These are phyloP conservation scores for Polyplosphaeria fusca DNA, from an alignment of 495 filamentous ascomycete species.

Conservation along the genomic window DNA sequence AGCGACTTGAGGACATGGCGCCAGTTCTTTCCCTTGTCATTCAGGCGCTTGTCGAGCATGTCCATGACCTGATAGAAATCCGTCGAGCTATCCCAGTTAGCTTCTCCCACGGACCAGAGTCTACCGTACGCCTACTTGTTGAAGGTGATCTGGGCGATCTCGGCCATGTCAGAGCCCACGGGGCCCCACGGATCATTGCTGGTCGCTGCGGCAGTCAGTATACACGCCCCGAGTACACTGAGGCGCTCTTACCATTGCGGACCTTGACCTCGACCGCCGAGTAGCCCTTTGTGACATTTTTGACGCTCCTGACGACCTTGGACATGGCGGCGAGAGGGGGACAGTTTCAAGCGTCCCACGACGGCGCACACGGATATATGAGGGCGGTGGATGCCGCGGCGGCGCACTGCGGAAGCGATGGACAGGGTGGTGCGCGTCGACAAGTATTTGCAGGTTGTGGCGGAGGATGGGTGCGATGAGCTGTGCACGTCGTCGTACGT, in stretches of 20 bases:
- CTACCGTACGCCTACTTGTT: constrained; percentile 62
- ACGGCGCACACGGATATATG: background rate
- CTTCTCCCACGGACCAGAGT: background rate
- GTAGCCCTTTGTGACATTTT: constrained; percentile 99
- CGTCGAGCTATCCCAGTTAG: constrained; percentile 61
- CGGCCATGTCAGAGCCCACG: constrained; percentile 96
- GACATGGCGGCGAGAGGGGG: constrained; percentile 64
- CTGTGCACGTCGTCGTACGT: constrained; percentile 15
- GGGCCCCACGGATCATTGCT: constrained; percentile 99
- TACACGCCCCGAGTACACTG: background rate
- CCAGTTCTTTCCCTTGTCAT: constrained; percentile 99
- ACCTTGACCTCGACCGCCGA: constrained; percentile 97
- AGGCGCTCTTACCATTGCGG: constrained; percentile 64
- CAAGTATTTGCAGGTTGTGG: background rate
- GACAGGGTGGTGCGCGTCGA: background rate
- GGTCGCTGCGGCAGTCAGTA: constrained; percentile 62
- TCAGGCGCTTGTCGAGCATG: constrained; percentile 98
- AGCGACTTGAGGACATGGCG: constrained; percentile 96
- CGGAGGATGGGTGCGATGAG: constrained; percentile 12
- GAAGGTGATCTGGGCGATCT: constrained; percentile 96
- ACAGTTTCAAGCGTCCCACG: background rate
- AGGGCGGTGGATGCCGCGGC: background rate
- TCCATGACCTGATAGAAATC: constrained; percentile 99
- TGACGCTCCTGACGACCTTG: constrained; percentile 94
- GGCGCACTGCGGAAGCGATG: background rate